Evolutionary conservation across 2,329 filamentous ascomycete species (phyloP).

Genomic region (Gremmenia infestans): DNA sequence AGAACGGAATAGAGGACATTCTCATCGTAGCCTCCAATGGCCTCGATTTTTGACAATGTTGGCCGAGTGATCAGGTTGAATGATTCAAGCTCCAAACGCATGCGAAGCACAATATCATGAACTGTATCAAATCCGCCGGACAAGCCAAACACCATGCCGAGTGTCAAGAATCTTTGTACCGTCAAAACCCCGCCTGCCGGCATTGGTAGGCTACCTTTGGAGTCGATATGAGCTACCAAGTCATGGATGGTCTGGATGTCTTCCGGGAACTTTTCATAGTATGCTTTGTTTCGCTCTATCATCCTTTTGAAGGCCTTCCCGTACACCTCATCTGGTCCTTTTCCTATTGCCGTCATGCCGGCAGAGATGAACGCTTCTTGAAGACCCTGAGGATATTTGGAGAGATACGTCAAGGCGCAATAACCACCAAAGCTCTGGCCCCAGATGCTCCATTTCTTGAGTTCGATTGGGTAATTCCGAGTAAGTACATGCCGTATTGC

Average conservation of each 20-base stretch:
- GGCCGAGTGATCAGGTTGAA: constrained; percentile 72
- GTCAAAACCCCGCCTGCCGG: constrained; percentile 71
- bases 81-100: constrained; percentile 67
- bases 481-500: constrained; percentile 75
- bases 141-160: constrained; percentile 73
- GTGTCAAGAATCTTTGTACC: constrained; percentile 65
- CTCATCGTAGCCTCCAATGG: constrained; percentile 65
- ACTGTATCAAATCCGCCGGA: constrained; percentile 72
- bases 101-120: constrained; percentile 66
- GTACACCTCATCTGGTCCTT: constrained; percentile 71
- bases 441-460: constrained; percentile 73
- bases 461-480: constrained; percentile 59
- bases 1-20: constrained; percentile 79
- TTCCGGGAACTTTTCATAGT: constrained; percentile 71
- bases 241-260: constrained; percentile 64
- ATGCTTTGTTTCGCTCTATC: constrained; percentile 67
- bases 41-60: constrained; percentile 64
- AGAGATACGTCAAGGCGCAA: constrained; percentile 77
- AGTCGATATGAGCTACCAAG: constrained; percentile 60
- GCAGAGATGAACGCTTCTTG: constrained; percentile 81
- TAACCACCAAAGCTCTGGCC: constrained; percentile 94
- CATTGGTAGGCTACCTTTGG: constrained; percentile 55
- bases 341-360: constrained; percentile 73
- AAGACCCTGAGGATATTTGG: constrained; percentile 70
- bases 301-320: constrained; percentile 64